Base-by-base conservation (phyloP, 257 asterid genomes). In the Anisodus acutangulus region DNA sequence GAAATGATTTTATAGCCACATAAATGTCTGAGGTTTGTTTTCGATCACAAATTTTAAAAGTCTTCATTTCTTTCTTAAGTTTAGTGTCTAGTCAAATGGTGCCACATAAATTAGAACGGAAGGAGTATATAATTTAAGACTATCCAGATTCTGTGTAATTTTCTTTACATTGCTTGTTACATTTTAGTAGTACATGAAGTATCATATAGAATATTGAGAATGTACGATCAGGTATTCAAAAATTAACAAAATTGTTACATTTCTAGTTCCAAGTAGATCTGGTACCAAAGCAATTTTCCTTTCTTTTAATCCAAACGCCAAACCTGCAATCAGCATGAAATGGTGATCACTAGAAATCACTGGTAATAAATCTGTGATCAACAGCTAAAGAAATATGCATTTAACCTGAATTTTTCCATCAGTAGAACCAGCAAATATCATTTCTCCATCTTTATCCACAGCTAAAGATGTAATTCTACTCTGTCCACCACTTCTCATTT, bases 321-420 rank as follows among this genome's bases (percentile, higher is more conserved):
- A 51, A 81, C 87, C 88, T 88, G 88, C 79, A 63, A 85, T 8
- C 35, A 68, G 60, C 19, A 7, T 11, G 47, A 2, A 22, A 8
- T 37, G 4, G 13, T 8, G 10, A 22, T 22, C 26, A 22, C 26
- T 22, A 22, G 26, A 22, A 82, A 47, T 22, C 57, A 16, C 8
- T 62, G n/a, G 53, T 57, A 37, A 17, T 59, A 17, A 2, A 2
- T 47, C 3, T 9, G 12, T 16, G 54, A 26, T 45, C 9, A 80
- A 26, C 6, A 80, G 41, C 49, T 31, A 39, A 59, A 11, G 8
- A 45, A 5, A 39, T 8, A 0, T 15, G 58, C 37, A 26, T 37
- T 31, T 70, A 80, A 94, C 98, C 97, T 91, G 97, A 49, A 93
- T 89, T 89, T 85, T 92, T 71, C 95, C 98, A 67, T 94, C 97